Evolutionary conservation across 345 rosid species (phyloP).

Genomic region (Erodium maritimum): DNA sequence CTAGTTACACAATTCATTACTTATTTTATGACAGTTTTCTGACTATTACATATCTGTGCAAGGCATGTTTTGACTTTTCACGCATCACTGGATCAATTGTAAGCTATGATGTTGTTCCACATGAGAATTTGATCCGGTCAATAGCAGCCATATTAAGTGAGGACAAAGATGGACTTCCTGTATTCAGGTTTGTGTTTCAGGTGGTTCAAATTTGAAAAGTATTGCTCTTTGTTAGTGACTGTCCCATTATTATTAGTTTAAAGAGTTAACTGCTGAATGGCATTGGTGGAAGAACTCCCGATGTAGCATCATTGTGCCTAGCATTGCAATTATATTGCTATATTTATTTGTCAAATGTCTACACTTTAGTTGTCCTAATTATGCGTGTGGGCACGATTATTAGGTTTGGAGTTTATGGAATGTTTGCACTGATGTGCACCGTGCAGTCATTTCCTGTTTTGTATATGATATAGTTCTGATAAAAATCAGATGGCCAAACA

Average conservation of each 20-base stretch:
- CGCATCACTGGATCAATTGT: constrained; percentile 54
- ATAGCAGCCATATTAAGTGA: constrained; percentile 53
- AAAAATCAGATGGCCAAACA: too few species aligned
- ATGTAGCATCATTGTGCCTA: too few species aligned
- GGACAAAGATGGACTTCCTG: constrained; percentile 56
- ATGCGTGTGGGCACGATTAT: too few species aligned
- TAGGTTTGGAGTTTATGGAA: too few species aligned
- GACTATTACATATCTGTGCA: constrained; percentile 39
- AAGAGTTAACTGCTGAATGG: not conserved
- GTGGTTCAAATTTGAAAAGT: not conserved
- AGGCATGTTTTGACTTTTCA: constrained; percentile 93
- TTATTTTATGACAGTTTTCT: constrained; percentile 23
- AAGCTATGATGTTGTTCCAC: constrained; percentile 54
- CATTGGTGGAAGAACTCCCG: too few species aligned
- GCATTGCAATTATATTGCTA: too few species aligned
- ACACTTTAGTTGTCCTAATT: too few species aligned
- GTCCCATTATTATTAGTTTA: not conserved
- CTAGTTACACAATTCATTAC: not conserved
- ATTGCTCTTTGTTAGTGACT: not conserved
- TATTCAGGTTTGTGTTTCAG: constrained; percentile 51
- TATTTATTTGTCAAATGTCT: too few species aligned
- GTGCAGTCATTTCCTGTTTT: too few species aligned
- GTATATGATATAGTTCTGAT: too few species aligned
- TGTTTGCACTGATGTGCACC: too few species aligned
- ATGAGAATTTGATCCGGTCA: constrained; percentile 57